Evolutionary conservation across 2,329 filamentous ascomycete species (phyloP).

Genomic region (Botrytis porri): DNA sequence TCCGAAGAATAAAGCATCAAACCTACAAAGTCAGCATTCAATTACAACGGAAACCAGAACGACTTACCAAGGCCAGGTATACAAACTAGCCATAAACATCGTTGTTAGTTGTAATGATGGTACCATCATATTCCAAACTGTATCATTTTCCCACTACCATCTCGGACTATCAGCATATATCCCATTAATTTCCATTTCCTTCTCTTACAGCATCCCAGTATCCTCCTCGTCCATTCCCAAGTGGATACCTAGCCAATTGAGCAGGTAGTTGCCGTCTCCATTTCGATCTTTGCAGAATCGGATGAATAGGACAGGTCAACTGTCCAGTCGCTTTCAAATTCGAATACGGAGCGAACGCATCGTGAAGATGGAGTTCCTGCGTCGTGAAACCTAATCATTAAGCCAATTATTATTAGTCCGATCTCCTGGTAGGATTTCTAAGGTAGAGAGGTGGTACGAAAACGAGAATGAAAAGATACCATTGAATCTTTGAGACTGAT

Average conservation of each 20-base stretch:
- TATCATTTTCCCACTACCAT: conserved; percentile 8
- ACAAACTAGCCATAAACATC: conserved; percentile 8
- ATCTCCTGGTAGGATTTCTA: accelerated
- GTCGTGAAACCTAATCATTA: neutral
- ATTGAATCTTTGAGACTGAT: conserved; percentile 1
- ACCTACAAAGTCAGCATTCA: neutral
- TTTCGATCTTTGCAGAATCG: conserved; percentile 3
- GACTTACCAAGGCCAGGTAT: conserved; percentile 12
- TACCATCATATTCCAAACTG: conserved; percentile 13
- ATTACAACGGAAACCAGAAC: accelerated
- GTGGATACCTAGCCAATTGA: conserved; percentile 5
- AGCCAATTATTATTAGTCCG: neutral
- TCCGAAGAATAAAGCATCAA: conserved; percentile 15
- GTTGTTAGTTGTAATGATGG: neutral
- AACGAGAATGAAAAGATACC: neutral
- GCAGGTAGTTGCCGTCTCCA: conserved; percentile 6
- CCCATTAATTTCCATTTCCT: accelerated
- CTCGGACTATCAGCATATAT: neutral
- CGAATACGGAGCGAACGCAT: conserved; percentile 11
- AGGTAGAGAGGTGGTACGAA: neutral
- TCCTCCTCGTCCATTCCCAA: neutral
- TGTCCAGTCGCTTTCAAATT: neutral
- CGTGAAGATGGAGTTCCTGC: neutral
- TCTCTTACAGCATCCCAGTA: conserved; percentile 18
- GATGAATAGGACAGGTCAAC: conserved; percentile 11